Conservation (phyloP, 2,329 filamentous ascomycete genomes). For the Talaromyces sp. region DNA sequence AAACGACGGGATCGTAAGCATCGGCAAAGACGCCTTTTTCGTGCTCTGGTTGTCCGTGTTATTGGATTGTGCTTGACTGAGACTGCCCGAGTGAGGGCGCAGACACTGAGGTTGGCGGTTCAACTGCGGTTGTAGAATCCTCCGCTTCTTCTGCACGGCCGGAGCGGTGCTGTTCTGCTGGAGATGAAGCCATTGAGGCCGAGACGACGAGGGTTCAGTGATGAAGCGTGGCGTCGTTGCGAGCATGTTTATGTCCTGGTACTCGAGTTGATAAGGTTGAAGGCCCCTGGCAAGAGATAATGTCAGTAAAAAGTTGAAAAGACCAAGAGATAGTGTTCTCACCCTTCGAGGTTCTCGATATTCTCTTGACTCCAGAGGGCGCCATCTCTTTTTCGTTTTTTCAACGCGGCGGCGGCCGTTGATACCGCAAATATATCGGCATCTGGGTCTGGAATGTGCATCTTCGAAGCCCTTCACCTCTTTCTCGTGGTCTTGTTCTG, state of each 20-base stretch:
- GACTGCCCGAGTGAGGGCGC: constrained; percentile 12
- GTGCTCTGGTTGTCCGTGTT: neutral
- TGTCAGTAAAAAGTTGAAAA: neutral
- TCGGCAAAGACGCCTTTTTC: constrained; percentile 10
- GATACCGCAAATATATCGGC: constrained; percentile 2
- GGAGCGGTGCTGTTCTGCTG: neutral
- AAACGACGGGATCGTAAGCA: constrained; percentile 16
- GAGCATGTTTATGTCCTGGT: constrained; percentile 12
- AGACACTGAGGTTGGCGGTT: constrained; percentile 7
- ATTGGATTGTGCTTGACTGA: neutral
- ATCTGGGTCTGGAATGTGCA: constrained; percentile 6
- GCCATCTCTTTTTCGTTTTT: constrained; percentile 22
- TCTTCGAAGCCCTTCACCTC: neutral
- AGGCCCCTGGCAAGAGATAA: neutral
- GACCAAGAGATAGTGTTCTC: neutral
- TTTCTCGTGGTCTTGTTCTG: neutral
- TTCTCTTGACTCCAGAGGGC: neutral
- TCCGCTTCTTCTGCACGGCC: constrained; percentile 2
- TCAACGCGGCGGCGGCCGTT: constrained; percentile 12
- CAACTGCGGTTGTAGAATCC: constrained; percentile 12
- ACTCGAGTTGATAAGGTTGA: constrained; percentile 12
- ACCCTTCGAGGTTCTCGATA: constrained; percentile 10
- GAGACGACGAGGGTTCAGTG: constrained; percentile 4
- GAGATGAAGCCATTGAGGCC: constrained; percentile 7
- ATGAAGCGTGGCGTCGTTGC: constrained; percentile 7